Evolutionary conservation across 139 green algal genomes (phyloP).

Genomic region (Raphidocelis subcapitata): DNA sequence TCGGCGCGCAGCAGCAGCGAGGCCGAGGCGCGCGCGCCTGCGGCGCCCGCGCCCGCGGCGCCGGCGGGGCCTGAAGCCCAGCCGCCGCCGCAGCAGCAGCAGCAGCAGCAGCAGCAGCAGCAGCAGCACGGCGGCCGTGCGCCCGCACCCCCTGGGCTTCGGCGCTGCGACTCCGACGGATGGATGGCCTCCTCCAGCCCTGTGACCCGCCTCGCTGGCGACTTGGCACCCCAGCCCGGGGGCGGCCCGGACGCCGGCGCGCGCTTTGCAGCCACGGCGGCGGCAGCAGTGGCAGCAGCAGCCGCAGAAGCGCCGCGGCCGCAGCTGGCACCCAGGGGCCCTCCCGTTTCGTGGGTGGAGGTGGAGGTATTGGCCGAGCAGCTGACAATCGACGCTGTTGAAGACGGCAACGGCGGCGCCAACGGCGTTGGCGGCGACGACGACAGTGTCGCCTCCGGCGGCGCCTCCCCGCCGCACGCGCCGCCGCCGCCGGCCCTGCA

Average conservation of each 20-base stretch:
- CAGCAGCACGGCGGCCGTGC: not conserved
- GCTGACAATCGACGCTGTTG: no score
- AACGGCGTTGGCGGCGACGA: no score
- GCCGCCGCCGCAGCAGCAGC: not conserved
- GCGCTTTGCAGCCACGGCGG: not conserved
- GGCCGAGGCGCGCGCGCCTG: not conserved
- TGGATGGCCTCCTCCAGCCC: not conserved
- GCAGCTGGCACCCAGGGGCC: no score
- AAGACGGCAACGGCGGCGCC: no score
- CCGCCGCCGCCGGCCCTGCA: no score
- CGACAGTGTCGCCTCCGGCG: no score
- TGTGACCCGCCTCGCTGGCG: not conserved
- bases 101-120: not conserved
- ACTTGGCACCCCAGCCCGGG: no score
- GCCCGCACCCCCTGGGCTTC: not conserved
- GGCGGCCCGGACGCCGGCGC: no score
- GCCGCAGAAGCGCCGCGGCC: not conserved
- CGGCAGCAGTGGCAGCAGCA: not conserved
- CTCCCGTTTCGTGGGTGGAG: no score
- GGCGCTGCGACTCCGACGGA: constrained; percentile 16
- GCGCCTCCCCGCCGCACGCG: no score
- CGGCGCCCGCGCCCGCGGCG: not conserved
- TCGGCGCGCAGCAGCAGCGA: not conserved
- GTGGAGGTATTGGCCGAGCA: no score
- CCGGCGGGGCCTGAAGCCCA: not conserved